Evolutionary conservation across 1,284 basidiomycete species (phyloP), one percentile per base, ranked within the genome.

Genomic region (Melampsora americana): DNA sequence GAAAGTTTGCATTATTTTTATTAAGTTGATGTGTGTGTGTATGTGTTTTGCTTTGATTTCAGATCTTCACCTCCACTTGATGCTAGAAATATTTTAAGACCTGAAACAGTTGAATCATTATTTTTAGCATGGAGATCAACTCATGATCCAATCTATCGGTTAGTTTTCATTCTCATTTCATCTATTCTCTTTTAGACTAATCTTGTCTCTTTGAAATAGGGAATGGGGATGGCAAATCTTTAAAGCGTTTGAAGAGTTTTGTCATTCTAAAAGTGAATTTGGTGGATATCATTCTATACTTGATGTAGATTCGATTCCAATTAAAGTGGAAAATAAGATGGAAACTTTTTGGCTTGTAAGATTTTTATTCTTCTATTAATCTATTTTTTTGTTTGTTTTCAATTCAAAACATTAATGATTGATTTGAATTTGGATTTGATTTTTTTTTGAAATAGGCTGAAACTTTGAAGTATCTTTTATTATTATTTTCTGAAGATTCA

Each of bases 41-140:
- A n/a, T n/a, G n/a, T 28, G 53, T 3, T 56, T 56, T 56, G 3
- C 26, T 56, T 28, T 56, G n/a, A 4, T 12, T 2, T 18, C 16
- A 73, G 71, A 12, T n/a, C 18, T 32, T 42, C 28, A 20, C 71
- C 71, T 32, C 64, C 71, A 39, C 64, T 66, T 26, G 71, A 73
- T 73, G 71, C 71, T 48, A 62, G 71, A 3, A 73, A 73, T 30
- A 73, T 73, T 39, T 56, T 73, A 28, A 91, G 93, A 3, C 95
- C 95, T 1, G 95, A 98, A 84, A 97, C 95, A 1, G 89, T 95
- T 50, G 95, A 98, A 83, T 94, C 92, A 0, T 87, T 97, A 39
- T 95, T 96, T 85, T 85, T 95, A 73, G 95, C 92, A 0, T 87
- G 86, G 84, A 88, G 94, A 18, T 84, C 93, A 7, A 95, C 94